Evolutionary conservation across 768 basidiomycete species (phyloP).

Genomic region (Phlegmacium glaucopus): DNA sequence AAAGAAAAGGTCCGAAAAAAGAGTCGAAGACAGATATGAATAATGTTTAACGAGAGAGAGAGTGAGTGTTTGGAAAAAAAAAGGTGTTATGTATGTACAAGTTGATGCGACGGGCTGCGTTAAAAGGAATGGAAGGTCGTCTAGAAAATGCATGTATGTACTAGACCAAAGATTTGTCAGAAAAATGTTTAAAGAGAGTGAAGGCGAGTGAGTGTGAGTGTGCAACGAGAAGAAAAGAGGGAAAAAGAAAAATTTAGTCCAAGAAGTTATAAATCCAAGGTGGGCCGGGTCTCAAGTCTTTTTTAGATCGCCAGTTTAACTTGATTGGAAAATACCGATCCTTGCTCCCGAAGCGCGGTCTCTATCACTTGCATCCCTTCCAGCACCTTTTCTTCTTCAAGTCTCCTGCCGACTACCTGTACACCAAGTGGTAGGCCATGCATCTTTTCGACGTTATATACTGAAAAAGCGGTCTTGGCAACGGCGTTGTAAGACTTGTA

Average conservation of each 20-base stretch:
- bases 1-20: background rate
- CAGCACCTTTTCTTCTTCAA: constrained; percentile 73
- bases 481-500: constrained; percentile 31
- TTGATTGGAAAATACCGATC: constrained; percentile 16
- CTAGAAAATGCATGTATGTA: too few relatives aligned
- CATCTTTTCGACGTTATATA: constrained; percentile 62
- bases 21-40: constrained; percentile 5
- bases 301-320: too few relatives aligned
- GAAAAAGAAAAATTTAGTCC: background rate
- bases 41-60: constrained; percentile 1
- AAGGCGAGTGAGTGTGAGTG: too few relatives aligned
- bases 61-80: background rate
- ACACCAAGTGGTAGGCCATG: constrained; percentile 67
- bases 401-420: constrained; percentile 56
- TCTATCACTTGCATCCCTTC: constrained; percentile 62
- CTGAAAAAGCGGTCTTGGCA: constrained; percentile 38
- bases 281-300: constrained; percentile 5
- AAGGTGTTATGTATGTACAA: background rate
- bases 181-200: too few relatives aligned
- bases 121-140: background rate
- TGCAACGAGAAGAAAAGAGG: background rate
- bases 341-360: constrained; percentile 30
- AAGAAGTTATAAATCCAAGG: constrained; percentile 4
- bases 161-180: too few relatives aligned
- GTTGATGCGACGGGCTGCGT: too few relatives aligned